phyloP scores from a whole-genome alignment of 73 alveolate genomes.

The Paramecium bursaria region DNA sequence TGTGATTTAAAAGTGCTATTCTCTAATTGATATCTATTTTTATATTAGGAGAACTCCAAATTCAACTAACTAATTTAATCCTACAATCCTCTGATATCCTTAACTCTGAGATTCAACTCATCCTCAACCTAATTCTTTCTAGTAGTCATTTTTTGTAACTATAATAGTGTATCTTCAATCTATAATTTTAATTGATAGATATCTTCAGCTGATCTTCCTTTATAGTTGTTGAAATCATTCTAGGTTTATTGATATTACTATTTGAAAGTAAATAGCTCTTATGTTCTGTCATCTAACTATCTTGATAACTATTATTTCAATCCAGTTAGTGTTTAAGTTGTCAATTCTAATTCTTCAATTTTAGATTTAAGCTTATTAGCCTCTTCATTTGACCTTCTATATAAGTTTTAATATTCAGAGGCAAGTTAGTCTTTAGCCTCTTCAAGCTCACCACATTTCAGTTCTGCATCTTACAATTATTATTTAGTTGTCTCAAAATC shows the following conservation, averaged over 20 bases:
- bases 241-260: no score
- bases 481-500: background rate
- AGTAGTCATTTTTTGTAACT: no score
- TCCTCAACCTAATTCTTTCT: background rate
- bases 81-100: background rate
- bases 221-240: background rate
- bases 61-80: no score
- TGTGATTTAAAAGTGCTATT: no score
- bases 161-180: no score
- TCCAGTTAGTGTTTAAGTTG: background rate
- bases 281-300: background rate
- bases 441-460: constrained; percentile 11
- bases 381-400: background rate
- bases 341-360: constrained; percentile 25
- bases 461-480: background rate
- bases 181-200: no score
- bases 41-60: background rate
- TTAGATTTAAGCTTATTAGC: constrained; percentile 14
- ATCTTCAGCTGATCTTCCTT: background rate
- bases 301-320: background rate
- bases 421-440: background rate
- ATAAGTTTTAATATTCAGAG: background rate
- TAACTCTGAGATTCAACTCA: background rate
- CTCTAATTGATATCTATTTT: no score
- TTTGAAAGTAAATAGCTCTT: background rate